Conservation (phyloP, 768 basidiomycete genomes). For the Russula virescens region DNA sequence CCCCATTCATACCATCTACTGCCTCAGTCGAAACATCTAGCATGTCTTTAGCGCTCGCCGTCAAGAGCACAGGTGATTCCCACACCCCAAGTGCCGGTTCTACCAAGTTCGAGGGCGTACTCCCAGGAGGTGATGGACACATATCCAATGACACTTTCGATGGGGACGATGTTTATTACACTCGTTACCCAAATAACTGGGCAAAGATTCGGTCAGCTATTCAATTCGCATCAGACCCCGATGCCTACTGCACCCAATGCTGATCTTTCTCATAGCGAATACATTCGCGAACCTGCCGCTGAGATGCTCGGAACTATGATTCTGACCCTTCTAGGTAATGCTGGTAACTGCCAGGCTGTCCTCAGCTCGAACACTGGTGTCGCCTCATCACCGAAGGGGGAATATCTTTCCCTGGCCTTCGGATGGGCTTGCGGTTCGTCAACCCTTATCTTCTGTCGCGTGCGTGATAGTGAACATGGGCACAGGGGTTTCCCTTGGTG, state of each 20-base stretch:
- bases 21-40: not conserved
- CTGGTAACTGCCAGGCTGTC: constrained; percentile 26
- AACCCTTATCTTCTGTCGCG: not conserved
- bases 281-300: constrained; percentile 26
- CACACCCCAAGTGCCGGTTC: constrained; percentile 1
- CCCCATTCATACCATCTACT: not conserved
- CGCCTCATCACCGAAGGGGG: constrained; percentile 26
- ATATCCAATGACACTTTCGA: not conserved
- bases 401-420: constrained; percentile 20
- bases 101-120: not conserved
- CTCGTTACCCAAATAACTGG: constrained; percentile 24
- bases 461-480: constrained; percentile 6
- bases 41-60: constrained; percentile 1
- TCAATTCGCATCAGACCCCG: not conserved
- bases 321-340: constrained; percentile 25
- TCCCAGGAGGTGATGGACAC: not conserved
- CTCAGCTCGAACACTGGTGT: constrained; percentile 24
- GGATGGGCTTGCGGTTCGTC: constrained; percentile 27
- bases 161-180: constrained; percentile 6
- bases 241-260: too few relatives aligned
- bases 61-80: not conserved
- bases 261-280: not conserved
- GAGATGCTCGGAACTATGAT: constrained; percentile 29
- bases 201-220: constrained; percentile 23
- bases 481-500: constrained; percentile 54